Conservation (phyloP, 2,329 filamentous ascomycete species). For the Fusarium sp. region DNA sequence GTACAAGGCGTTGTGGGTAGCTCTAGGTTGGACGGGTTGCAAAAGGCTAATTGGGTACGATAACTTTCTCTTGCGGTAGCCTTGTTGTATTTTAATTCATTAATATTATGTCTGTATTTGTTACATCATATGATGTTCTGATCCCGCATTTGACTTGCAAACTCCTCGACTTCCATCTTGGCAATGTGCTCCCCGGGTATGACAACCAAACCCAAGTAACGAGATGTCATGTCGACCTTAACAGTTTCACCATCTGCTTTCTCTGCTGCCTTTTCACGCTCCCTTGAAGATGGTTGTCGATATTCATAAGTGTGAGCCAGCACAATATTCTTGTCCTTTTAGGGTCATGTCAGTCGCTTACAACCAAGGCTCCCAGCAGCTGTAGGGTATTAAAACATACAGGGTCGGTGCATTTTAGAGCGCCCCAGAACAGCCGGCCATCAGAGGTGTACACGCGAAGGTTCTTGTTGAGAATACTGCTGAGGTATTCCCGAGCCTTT, state of each 20-base stretch:
- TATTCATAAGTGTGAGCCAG: conserved; percentile 91
- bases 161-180: conserved; percentile 90
- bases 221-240: conserved; percentile 80
- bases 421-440: conserved; percentile 87
- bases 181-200: conserved; percentile 87
- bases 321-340: conserved; percentile 87
- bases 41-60: conserved; percentile 42
- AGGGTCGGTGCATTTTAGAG: conserved; percentile 94
- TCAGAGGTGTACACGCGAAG: conserved; percentile 85
- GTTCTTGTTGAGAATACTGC: conserved; percentile 79
- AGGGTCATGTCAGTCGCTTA: conserved; percentile 1
- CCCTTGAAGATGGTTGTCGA: conserved; percentile 73
- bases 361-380: not conserved
- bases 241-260: conserved; percentile 57
- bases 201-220: conserved; percentile 90
- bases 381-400: conserved; percentile 61
- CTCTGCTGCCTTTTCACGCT: conserved; percentile 54
- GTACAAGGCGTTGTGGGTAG: conserved; percentile 46
- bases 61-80: conserved; percentile 41
- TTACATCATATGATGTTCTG: conserved; percentile 20
- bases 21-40: conserved; percentile 31
- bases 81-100: conserved; percentile 46
- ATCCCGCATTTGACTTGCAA: conserved; percentile 63
- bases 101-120: conserved; percentile 40
- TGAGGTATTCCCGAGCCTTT: conserved; percentile 67